phyloP scores from a whole-genome alignment of 2,329 filamentous ascomycete species.

The Diplocarpon rosae region DNA sequence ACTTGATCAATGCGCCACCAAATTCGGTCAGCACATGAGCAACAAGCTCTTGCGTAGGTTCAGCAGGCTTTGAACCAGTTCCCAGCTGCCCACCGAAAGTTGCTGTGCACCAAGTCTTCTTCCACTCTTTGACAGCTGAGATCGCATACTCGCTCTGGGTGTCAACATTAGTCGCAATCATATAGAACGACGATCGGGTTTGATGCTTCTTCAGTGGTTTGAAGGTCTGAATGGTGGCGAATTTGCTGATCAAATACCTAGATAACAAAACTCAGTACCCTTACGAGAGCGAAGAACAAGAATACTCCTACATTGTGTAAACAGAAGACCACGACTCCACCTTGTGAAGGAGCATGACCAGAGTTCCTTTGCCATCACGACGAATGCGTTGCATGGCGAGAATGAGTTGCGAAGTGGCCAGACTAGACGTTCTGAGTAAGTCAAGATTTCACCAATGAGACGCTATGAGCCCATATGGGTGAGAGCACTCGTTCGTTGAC shows the following conservation, averaged over 20 bases:
- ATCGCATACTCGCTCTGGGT: constrained; percentile 5
- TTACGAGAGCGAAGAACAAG: constrained; percentile 2
- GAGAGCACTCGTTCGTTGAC: not conserved
- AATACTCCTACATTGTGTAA: constrained; percentile 5
- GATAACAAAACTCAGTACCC: not conserved
- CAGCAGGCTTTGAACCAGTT: not conserved
- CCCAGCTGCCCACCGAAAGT: constrained; percentile 13
- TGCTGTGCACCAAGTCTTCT: constrained; percentile 11
- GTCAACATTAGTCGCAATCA: constrained; percentile 11
- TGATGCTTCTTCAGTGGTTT: constrained; percentile 4
- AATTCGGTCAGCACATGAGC: not conserved
- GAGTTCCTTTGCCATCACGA: constrained; percentile 6
- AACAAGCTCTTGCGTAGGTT: not conserved
- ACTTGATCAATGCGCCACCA: not conserved
- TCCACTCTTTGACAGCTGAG: constrained; percentile 10
- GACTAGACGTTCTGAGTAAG: not conserved
- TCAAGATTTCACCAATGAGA: not conserved
- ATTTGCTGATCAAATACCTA: not conserved
- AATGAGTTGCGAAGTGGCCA: constrained; percentile 16
- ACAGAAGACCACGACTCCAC: constrained; percentile 6
- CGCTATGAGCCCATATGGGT: too few relatives aligned
- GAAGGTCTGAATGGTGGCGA: constrained; percentile 1
- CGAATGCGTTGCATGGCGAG: constrained; percentile 17
- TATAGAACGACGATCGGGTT: not conserved
- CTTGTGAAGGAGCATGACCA: constrained; percentile 12